Conservation (phyloP, 106 monocot genomes). For the Acorus calamus region DNA sequence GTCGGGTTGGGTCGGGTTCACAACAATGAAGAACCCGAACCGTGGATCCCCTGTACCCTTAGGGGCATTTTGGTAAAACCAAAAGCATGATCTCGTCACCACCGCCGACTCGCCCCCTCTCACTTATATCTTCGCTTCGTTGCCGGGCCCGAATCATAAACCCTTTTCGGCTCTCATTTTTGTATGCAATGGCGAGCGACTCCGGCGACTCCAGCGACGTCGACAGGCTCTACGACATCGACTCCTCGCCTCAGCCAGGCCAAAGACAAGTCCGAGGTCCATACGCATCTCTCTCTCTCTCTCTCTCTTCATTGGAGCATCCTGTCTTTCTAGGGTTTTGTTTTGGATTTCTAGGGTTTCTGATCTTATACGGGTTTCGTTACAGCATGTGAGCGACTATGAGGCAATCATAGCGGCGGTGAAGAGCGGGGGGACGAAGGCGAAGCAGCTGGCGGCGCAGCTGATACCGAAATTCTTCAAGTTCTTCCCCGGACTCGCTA, state of each 20-base stretch:
- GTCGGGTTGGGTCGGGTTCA: too few species aligned
- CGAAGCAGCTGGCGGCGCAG: constrained; percentile 97
- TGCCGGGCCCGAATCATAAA: too few species aligned
- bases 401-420: constrained; percentile 81
- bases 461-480: constrained; percentile 92
- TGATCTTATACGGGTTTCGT: background rate
- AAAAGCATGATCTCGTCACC: too few species aligned
- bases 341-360: background rate
- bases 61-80: too few species aligned
- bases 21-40: too few species aligned
- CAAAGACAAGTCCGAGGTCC: constrained; percentile 80
- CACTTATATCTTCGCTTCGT: too few species aligned
- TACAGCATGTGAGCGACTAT: constrained; percentile 76
- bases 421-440: constrained; percentile 65
- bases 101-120: too few species aligned
- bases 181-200: constrained; percentile 19
- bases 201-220: constrained; percentile 58
- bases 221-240: constrained; percentile 83
- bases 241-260: constrained; percentile 77
- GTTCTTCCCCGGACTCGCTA: constrained; percentile 68
- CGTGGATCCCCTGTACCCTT: too few species aligned
- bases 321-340: constrained; percentile 2
- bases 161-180: background rate
- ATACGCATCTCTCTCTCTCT: background rate
- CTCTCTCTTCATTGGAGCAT: background rate